Conservation (phyloP, 768 basidiomycete species). For the Suillus spraguei region DNA sequence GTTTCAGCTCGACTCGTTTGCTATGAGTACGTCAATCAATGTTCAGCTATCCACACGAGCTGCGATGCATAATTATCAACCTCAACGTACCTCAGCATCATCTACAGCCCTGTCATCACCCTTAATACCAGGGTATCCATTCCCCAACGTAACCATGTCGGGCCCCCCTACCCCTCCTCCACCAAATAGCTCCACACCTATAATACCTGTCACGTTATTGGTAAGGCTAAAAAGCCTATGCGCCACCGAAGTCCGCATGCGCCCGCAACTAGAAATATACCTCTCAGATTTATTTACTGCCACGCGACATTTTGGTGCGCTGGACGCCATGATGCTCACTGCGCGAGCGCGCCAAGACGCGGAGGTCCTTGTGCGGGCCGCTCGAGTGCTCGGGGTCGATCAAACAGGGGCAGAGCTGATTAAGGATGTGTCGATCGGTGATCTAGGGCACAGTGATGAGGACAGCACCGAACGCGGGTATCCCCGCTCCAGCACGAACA, state of each 20-base stretch:
- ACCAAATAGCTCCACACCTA: slow-evolving; percentile 22
- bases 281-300: slow-evolving; percentile 75
- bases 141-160: slow-evolving; percentile 19
- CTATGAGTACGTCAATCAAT: slow-evolving; percentile 68
- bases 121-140: slow-evolving; percentile 30
- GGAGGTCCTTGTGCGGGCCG: slow-evolving; percentile 66
- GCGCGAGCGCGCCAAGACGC: slow-evolving; percentile 62
- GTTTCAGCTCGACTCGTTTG: slow-evolving; percentile 72
- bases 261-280: slow-evolving; percentile 60
- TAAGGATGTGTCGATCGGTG: slow-evolving; percentile 25
- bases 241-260: slow-evolving; percentile 44
- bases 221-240: slow-evolving; percentile 29
- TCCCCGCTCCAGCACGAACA: slow-evolving; percentile 20
- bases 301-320: slow-evolving; percentile 65
- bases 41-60: slow-evolving; percentile 44
- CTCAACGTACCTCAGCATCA: slow-evolving; percentile 28
- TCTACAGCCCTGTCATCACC: slow-evolving; percentile 33
- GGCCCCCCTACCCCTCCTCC: slow-evolving; percentile 32
- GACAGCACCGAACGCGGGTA: slow-evolving; percentile 19
- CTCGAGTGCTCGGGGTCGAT: slow-evolving; percentile 64
- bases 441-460: slow-evolving; percentile 21
- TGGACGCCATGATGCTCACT: slow-evolving; percentile 72
- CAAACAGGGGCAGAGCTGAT: slow-evolving; percentile 63
- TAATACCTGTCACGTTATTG: slow-evolving; percentile 35
- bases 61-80: slow-evolving; percentile 36